A percentile compares a stretch with the other conserved stretches of the same genome.
Conservation (phyloP, 495 filamentous ascomycete genomes). For the Aspergillus egyptiacus region DNA sequence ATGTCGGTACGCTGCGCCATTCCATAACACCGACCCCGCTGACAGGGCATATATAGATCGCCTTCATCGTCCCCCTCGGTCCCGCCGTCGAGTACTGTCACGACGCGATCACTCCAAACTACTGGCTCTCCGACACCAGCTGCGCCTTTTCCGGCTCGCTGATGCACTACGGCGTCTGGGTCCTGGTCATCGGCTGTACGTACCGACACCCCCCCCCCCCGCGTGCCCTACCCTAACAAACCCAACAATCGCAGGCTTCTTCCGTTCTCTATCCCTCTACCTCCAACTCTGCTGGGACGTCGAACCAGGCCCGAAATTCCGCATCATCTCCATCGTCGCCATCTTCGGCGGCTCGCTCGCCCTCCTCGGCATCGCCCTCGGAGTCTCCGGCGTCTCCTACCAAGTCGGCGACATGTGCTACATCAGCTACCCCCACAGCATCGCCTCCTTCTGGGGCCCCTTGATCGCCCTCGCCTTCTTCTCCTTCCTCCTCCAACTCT, state of each 20-base stretch:
- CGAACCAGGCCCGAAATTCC: slow-evolving; percentile 69
- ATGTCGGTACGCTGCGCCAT: slow-evolving; percentile 35
- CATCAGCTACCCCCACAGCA: slow-evolving; percentile 66
- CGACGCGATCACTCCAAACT: slow-evolving; percentile 74
- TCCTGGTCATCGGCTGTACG: slow-evolving; percentile 63
- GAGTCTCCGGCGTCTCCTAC: slow-evolving; percentile 77
- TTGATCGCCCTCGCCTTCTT: slow-evolving; percentile 64
- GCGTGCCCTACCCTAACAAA: not conserved
- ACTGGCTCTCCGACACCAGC: slow-evolving; percentile 64
- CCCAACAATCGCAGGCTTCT: slow-evolving; percentile 48
- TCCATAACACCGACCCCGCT: not conserved
- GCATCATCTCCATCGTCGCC: slow-evolving; percentile 60
- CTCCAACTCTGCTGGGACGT: slow-evolving; percentile 87
- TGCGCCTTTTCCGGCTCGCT: slow-evolving; percentile 76
- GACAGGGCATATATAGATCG: slow-evolving; percentile 20
- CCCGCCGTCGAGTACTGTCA: slow-evolving; percentile 65
- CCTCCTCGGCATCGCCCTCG: slow-evolving; percentile 31
- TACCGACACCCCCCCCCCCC: not conserved
- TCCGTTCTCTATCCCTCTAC: slow-evolving; percentile 77
- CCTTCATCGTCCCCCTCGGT: slow-evolving; percentile 72
- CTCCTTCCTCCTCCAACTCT: slow-evolving; percentile 64
- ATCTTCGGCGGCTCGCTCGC: slow-evolving; percentile 57
- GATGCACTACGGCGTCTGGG: slow-evolving; percentile 68
- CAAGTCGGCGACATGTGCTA: slow-evolving; percentile 76
- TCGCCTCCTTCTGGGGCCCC: slow-evolving; percentile 75